Evolutionary conservation across 2,329 filamentous ascomycete species (phyloP).

Genomic region (Colletotrichum lini): DNA sequence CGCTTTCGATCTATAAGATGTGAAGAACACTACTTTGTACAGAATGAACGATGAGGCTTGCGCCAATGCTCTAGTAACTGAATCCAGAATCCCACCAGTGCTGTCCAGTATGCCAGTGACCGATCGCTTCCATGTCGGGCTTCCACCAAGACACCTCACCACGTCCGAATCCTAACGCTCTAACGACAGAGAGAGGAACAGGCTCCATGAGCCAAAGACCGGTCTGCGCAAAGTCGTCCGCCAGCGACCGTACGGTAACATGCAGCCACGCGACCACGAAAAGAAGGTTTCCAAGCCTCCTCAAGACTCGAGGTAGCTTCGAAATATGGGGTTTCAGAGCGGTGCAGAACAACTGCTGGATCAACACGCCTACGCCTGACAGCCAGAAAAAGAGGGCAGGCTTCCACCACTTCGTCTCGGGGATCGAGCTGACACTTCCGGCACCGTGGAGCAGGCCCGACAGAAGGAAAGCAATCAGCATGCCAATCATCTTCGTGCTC

Average conservation of each 20-base stretch:
- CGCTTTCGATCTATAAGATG: not conserved
- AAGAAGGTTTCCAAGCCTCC: constrained; percentile 70
- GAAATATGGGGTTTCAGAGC: constrained; percentile 52
- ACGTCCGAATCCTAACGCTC: constrained; percentile 75
- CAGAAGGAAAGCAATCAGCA: constrained; percentile 72
- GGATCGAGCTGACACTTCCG: constrained; percentile 78
- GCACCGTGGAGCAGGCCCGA: constrained; percentile 79
- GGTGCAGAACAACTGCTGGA: constrained; percentile 65
- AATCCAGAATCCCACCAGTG: constrained; percentile 72
- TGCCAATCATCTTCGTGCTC: constrained; percentile 52
- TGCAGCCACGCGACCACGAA: constrained; percentile 79
- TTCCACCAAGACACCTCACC: constrained; percentile 76
- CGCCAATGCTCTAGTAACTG: constrained; percentile 48
- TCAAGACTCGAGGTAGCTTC: constrained; percentile 59
- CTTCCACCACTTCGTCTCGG: constrained; percentile 63
- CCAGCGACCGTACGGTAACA: constrained; percentile 74
- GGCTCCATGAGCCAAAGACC: constrained; percentile 88
- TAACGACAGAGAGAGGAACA: constrained; percentile 80
- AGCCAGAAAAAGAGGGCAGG: constrained; percentile 80
- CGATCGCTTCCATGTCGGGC: constrained; percentile 70
- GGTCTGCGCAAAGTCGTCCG: constrained; percentile 81
- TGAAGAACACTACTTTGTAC: constrained; percentile 9
- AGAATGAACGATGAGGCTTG: constrained; percentile 10
- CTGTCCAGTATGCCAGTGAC: constrained; percentile 69
- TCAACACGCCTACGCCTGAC: constrained; percentile 75